Base-by-base conservation (phyloP, 441 rosid species). In the Omphalea diandra region DNA sequence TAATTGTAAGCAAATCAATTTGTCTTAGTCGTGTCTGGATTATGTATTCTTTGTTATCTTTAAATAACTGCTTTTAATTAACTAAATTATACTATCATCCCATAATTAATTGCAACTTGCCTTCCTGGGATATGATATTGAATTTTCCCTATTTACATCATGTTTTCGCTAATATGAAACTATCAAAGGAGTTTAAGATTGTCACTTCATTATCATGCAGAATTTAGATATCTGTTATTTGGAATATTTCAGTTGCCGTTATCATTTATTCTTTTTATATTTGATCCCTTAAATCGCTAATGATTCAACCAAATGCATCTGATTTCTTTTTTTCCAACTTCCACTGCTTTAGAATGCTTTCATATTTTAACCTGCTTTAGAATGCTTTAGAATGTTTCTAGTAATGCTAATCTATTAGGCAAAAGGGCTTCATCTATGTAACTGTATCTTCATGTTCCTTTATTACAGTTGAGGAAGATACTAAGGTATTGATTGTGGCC, bases 401-500 rank as follows among this genome's bases (percentile, higher is more conserved):
- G 38, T 31, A 18, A 59, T 29, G 12, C 9, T 60, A 50, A 44
- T 55, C 40, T 32, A 68, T 43, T 10, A 43, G 36, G n/a, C n/a
- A 40, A 41, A 65, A 76, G 24, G 24, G 32, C 46, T 71, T 75
- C 47, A 50, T 52, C 65, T 55, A 14, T 69, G 57, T 57, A 72
- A 63, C 61, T 62, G 31, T 68, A 38, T 44, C n/a, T 71, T 70
- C 15, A 4, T 75, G 61, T 52, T 52, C 31, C 15, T 20, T 24
- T 24, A 52, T 64, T 74, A 54, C 81, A 74, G 93, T 81, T 67
- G 85, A 82, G 65, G 95, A 82, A 76, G 97, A 88, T 74, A 88
- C 93, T 76, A 93, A 87, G 84, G 97, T 91, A 63, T 75, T 93
- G 81, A 84, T 93, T 73, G 94, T 96, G 40, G 99, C 99, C 52